phyloP scores from a whole-genome alignment of 2,329 filamentous ascomycete species.

The Amauroascus niger region DNA sequence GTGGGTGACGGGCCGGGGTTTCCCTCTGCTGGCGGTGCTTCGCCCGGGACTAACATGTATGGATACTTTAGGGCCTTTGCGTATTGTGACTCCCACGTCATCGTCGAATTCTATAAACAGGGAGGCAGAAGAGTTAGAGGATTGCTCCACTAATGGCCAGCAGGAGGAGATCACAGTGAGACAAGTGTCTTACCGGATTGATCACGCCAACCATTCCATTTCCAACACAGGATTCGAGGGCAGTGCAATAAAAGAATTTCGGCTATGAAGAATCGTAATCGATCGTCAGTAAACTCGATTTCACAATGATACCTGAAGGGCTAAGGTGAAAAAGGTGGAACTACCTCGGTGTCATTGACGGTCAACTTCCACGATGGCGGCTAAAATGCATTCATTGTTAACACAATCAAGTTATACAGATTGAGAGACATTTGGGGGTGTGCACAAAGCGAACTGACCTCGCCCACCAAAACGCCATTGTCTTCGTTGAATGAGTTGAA shows the following conservation, averaged over 20 bases:
- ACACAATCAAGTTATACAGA: no score
- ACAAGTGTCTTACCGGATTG: slow-evolving; percentile 48
- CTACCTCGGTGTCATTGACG: slow-evolving; percentile 49
- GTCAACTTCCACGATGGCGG: slow-evolving; percentile 32
- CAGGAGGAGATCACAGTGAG: neutral
- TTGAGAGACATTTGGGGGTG: slow-evolving; percentile 49
- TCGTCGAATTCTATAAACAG: slow-evolving; percentile 35
- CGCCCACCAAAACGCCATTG: slow-evolving; percentile 33
- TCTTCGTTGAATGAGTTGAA: slow-evolving; percentile 42
- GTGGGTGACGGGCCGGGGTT: slow-evolving; percentile 7
- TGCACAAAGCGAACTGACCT: slow-evolving; percentile 18
- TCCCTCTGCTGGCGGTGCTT: slow-evolving; percentile 46
- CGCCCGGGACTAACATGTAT: slow-evolving; percentile 48
- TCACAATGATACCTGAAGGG: no score
- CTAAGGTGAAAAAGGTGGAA: neutral
- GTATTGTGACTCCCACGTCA: slow-evolving; percentile 43
- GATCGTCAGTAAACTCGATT: slow-evolving; percentile 12
- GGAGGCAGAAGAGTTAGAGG: neutral
- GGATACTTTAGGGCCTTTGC: slow-evolving; percentile 41
- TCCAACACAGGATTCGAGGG: slow-evolving; percentile 53
- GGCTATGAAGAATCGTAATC: slow-evolving; percentile 35
- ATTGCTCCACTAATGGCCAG: neutral
- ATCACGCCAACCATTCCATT: slow-evolving; percentile 68
- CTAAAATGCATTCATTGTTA: slow-evolving; percentile 27
- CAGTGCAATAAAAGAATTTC: slow-evolving; percentile 61